A percentile compares a stretch with the other conserved stretches of the same genome.
These are phyloP conservation scores for Colletotrichum sp. DNA, from an alignment of 2,329 filamentous ascomycete species.

Conservation along the genomic window DNA sequence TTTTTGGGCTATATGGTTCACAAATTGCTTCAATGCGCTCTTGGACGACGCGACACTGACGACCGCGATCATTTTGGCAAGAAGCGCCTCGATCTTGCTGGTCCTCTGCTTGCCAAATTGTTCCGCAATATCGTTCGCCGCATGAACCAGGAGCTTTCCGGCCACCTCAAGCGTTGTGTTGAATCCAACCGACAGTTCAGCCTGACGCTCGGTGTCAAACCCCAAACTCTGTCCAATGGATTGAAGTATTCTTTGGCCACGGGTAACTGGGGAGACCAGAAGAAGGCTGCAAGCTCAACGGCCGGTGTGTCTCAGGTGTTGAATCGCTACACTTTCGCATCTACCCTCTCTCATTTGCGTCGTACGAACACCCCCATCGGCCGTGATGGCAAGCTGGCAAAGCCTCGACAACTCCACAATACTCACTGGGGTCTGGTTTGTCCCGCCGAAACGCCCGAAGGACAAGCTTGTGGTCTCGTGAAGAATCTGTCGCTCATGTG, in stretches of 20 bases:
- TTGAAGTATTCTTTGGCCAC: constrained; percentile 97
- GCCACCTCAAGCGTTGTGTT: constrained; percentile 90
- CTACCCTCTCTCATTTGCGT: constrained; percentile 93
- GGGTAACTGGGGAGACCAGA: constrained; percentile 99
- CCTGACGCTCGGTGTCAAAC: constrained; percentile 88
- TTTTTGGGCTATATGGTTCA: constrained; percentile 99
- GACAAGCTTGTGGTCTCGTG: constrained; percentile 96
- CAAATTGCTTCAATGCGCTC: constrained; percentile 88
- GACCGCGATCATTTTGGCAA: constrained; percentile 99
- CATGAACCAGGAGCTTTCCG: constrained; percentile 88
- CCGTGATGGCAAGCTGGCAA: constrained; percentile 96
- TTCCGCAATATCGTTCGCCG: constrained; percentile 93
- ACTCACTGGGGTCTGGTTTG: constrained; percentile 98
- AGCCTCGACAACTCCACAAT: constrained; percentile 96
- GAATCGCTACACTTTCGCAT: constrained; percentile 97
- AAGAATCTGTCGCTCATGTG: constrained; percentile 99
- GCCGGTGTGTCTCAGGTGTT: constrained; percentile 98
- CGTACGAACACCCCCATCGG: constrained; percentile 98
- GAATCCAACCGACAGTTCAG: constrained; percentile 91
- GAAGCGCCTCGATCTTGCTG: constrained; percentile 95
- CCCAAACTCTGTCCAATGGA: constrained; percentile 88
- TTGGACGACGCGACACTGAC: constrained; percentile 92
- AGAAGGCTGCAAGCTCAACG: constrained; percentile 94
- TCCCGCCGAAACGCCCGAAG: constrained; percentile 96
- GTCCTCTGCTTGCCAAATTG: constrained; percentile 91